Conservation (phyloP, 2,329 filamentous ascomycete genomes). For the Aspergillus aculeatus region DNA sequence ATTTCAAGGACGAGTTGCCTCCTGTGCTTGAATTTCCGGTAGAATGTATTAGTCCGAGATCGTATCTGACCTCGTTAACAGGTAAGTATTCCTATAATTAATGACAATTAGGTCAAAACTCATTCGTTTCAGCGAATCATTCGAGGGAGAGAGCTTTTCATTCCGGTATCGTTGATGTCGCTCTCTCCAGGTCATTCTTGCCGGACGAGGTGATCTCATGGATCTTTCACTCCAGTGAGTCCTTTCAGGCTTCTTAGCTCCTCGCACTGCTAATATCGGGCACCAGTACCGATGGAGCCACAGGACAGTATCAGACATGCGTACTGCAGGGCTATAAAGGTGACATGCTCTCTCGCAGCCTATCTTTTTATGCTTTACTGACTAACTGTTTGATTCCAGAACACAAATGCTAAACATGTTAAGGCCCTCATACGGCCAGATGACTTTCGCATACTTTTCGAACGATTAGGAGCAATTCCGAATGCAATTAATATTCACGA, state of each 20-base stretch:
- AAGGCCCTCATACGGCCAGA: constrained; percentile 37
- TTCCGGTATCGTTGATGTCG: constrained; percentile 60
- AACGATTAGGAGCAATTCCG: constrained; percentile 55
- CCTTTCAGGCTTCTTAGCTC: not conserved
- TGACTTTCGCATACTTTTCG: constrained; percentile 55
- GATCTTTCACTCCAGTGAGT: constrained; percentile 49
- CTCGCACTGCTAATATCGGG: constrained; percentile 4
- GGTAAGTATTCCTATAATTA: constrained; percentile 25
- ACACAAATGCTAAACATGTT: constrained; percentile 29
- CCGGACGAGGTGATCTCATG: constrained; percentile 67
- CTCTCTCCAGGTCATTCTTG: constrained; percentile 49
- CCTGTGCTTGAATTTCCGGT: constrained; percentile 35
- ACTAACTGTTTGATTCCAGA: constrained; percentile 21
- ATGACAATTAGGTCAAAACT: constrained; percentile 10
- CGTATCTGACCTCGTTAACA: constrained; percentile 33
- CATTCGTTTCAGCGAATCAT: constrained; percentile 40
- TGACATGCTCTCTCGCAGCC: constrained; percentile 17
- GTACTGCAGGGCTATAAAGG: constrained; percentile 58
- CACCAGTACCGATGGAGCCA: constrained; percentile 53
- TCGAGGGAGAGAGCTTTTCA: constrained; percentile 60
- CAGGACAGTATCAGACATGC: constrained; percentile 58
- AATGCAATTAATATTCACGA: constrained; percentile 43
- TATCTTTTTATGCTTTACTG: not conserved
- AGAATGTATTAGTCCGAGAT: constrained; percentile 28
- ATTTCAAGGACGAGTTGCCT: constrained; percentile 24